A percentile compares a stretch with the other conserved stretches of the same genome.
Conservation (phyloP, 2,329 filamentous ascomycete genomes). For the Xylariomycetidae sp. region DNA sequence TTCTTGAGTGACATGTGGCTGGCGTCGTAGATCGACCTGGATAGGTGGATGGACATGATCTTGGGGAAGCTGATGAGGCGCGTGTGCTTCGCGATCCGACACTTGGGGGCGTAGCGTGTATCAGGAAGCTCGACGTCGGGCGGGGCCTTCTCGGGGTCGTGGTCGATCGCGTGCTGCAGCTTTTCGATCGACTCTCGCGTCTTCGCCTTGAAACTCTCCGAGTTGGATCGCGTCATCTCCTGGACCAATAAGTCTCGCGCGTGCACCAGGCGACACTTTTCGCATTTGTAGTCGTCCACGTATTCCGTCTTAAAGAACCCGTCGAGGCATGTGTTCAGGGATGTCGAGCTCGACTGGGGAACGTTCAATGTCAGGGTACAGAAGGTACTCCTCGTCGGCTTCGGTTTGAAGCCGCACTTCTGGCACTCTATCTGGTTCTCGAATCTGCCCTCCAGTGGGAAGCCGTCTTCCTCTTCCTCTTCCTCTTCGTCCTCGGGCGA, state of each 20-base stretch:
- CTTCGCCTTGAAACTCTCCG: constrained; percentile 44
- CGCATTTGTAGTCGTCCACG: constrained; percentile 96
- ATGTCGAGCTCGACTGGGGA: constrained; percentile 74
- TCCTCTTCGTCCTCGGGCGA: constrained; percentile 24
- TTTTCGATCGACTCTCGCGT: constrained; percentile 57
- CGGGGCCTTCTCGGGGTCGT: constrained; percentile 74
- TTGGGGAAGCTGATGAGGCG: constrained; percentile 85
- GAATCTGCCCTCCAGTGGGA: constrained; percentile 86
- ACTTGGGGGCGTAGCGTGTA: constrained; percentile 67
- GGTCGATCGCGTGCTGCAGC: constrained; percentile 66
- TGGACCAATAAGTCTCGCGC: constrained; percentile 61
- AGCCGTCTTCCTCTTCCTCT: constrained; percentile 62
- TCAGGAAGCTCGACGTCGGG: constrained; percentile 72
- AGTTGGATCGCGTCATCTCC: constrained; percentile 52
- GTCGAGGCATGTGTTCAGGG: constrained; percentile 85
- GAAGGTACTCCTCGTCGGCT: constrained; percentile 76
- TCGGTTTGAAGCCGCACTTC: constrained; percentile 84
- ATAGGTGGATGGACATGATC: constrained; percentile 86
- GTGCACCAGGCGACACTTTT: constrained; percentile 83
- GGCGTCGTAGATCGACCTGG: constrained; percentile 83
- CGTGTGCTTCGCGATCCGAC: constrained; percentile 82
- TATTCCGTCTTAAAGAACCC: constrained; percentile 91
- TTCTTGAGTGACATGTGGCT: constrained; percentile 82
- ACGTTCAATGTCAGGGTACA: constrained; percentile 91
- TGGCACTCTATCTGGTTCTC: constrained; percentile 95